A percentile compares a stretch with the other conserved stretches of the same genome.
Evolutionary conservation across 2,329 filamentous ascomycete species (phyloP).

Genomic region (Cercospora canescens): DNA sequence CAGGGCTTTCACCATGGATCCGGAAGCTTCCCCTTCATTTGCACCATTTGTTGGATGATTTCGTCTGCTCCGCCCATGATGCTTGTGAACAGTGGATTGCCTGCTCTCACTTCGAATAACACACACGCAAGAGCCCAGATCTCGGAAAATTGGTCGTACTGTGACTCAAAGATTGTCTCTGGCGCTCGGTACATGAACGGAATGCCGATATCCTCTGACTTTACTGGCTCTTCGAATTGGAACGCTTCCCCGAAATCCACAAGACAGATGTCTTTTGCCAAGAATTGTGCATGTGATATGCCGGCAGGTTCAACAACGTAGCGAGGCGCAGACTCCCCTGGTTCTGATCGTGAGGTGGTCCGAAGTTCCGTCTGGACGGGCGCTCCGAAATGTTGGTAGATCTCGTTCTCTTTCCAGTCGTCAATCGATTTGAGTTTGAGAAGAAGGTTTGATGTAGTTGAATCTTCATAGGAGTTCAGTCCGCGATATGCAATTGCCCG

Average conservation of each 20-base stretch:
- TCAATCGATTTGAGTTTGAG: no score
- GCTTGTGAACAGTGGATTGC: slow-evolving; percentile 12
- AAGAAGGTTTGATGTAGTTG: no score
- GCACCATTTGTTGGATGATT: slow-evolving; percentile 14
- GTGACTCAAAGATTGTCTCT: slow-evolving; percentile 17
- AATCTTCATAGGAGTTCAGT: no score
- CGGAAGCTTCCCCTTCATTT: slow-evolving; percentile 15
- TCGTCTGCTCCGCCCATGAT: slow-evolving; percentile 14
- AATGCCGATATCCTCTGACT: slow-evolving; percentile 12
- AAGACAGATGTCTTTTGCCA: neutral
- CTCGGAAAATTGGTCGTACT: slow-evolving; percentile 4
- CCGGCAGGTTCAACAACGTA: no score
- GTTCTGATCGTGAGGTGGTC: no score
- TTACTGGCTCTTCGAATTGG: neutral
- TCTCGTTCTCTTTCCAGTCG: no score
- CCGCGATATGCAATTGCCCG: no score
- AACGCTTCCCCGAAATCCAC: slow-evolving; percentile 11
- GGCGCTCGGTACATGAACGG: slow-evolving; percentile 17
- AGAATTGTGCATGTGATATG: no score
- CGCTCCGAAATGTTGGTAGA: no score
- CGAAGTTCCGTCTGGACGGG: no score
- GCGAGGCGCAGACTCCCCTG: no score
- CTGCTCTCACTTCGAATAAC: slow-evolving; percentile 14
- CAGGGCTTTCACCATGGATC: slow-evolving; percentile 15
- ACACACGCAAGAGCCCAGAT: slow-evolving; percentile 17